Percentiles rank a stretch among this genome's conserved stretches.
Evolutionary conservation across 2,329 filamentous ascomycete genomes (phyloP).

Genomic region (Clarireedia homoeocarpa): DNA sequence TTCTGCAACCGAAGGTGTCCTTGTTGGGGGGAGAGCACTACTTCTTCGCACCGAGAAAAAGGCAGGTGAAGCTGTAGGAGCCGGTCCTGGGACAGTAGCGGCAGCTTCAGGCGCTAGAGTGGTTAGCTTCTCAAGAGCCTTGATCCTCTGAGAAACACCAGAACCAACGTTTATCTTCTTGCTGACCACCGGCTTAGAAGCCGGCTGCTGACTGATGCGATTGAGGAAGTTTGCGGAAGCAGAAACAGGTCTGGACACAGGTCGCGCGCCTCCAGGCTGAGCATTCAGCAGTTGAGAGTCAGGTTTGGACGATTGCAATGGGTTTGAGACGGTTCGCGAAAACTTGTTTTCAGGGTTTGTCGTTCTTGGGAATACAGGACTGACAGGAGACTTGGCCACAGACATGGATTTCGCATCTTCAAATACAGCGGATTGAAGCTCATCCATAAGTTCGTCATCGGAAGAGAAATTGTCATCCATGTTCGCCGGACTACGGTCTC

Average conservation of each 20-base stretch:
- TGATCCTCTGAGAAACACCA: conserved; percentile 90
- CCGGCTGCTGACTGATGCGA: conserved; percentile 43
- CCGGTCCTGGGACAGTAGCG: conserved; percentile 9
- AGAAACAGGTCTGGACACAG: conserved; percentile 33
- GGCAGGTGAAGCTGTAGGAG: conserved; percentile 40
- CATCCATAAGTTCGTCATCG: conserved; percentile 80
- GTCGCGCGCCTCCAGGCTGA: conserved; percentile 29
- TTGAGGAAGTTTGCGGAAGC: conserved; percentile 47
- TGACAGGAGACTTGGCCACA: conserved; percentile 77
- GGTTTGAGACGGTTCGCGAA: conserved; percentile 31
- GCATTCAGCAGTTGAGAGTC: conserved; percentile 35
- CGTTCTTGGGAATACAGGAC: conserved; percentile 46
- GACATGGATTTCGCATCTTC: conserved; percentile 76
- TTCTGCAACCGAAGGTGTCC: conserved; percentile 32
- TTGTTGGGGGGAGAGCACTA: conserved; percentile 27
- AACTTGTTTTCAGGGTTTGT: conserved; percentile 20
- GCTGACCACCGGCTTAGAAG: conserved; percentile 39
- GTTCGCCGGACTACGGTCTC: conserved; percentile 27
- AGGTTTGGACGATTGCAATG: conserved; percentile 25
- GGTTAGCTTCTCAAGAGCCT: conserved; percentile 77
- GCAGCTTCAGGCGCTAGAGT: conserved; percentile 35
- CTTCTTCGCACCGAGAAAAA: conserved; percentile 52
- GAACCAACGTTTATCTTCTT: conserved; percentile 81
- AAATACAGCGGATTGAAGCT: conserved; percentile 72
- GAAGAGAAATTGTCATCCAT: conserved; percentile 47